Conservation (phyloP, 495 filamentous ascomycete genomes). For the Platismatia glauca region DNA sequence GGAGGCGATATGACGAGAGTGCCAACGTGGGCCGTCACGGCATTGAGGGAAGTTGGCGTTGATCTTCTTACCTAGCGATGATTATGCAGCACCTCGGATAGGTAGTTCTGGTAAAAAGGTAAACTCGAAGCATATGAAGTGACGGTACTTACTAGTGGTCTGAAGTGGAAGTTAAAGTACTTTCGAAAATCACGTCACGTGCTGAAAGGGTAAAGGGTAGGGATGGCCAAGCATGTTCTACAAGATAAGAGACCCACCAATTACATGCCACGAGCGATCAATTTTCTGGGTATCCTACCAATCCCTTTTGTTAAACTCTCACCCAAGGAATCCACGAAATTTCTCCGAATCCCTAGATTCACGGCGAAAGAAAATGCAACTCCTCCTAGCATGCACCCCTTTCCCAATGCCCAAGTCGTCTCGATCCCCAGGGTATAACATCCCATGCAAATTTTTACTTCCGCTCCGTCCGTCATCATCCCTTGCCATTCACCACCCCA, state of each 20-base stretch:
- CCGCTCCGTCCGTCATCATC: not conserved
- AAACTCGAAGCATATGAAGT: not conserved
- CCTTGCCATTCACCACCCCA: constrained; percentile 4
- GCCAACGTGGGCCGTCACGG: constrained; percentile 77
- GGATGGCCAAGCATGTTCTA: not conserved
- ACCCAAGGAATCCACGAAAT: not conserved
- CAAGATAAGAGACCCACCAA: not conserved
- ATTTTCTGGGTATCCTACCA: not conserved
- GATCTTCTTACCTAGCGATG: constrained; percentile 49
- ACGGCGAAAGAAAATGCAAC: not conserved
- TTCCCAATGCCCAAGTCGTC: not conserved
- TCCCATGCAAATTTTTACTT: not conserved
- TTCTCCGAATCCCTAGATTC: not conserved
- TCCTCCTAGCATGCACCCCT: not conserved
- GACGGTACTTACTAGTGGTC: not conserved
- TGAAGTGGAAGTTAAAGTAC: not conserved
- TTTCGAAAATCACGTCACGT: not conserved
- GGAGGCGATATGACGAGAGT: constrained; percentile 54
- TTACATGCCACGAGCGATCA: not conserved
- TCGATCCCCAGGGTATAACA: not conserved
- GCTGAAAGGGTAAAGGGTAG: not conserved
- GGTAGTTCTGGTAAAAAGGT: not conserved
- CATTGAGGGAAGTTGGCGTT: constrained; percentile 75
- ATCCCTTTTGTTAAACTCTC: not conserved
- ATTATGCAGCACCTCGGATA: not conserved